Evolutionary conservation across 1,139 yeast species (phyloP).

Genomic region (Protomyces pachydermus): DNA sequence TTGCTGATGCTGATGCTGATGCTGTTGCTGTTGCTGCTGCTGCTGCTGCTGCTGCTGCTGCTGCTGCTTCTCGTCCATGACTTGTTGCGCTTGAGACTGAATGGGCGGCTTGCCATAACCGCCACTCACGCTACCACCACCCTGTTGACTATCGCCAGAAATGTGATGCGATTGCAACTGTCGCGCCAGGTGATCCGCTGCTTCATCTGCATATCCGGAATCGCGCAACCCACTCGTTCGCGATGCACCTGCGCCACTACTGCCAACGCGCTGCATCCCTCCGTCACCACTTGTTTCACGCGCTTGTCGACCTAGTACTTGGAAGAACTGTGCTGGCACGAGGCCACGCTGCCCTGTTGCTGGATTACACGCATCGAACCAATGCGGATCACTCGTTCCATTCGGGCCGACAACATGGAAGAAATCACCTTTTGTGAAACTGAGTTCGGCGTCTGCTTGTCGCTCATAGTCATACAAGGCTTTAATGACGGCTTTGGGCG

Average conservation of each 20-base stretch:
- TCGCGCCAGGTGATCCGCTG: not conserved
- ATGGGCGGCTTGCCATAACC: not conserved
- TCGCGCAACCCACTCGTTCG: not conserved
- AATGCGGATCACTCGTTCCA: slow-evolving; percentile 58
- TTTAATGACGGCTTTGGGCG: slow-evolving; percentile 49
- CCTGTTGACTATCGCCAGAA: not conserved
- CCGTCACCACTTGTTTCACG: not conserved
- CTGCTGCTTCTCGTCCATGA: slow-evolving; percentile 5
- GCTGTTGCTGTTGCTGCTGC: slow-evolving; percentile 26
- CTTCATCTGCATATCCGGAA: not conserved
- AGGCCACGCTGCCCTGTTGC: slow-evolving; percentile 69
- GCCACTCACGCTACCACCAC: not conserved
- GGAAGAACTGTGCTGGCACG: slow-evolving; percentile 83
- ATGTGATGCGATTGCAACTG: not conserved
- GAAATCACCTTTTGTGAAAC: slow-evolving; percentile 76
- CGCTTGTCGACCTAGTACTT: slow-evolving; percentile 48
- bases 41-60: slow-evolving; percentile 17
- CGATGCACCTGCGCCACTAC: not conserved
- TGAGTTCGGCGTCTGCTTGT: slow-evolving; percentile 76
- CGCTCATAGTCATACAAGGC: slow-evolving; percentile 76
- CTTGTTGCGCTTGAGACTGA: not conserved
- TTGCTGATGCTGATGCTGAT: slow-evolving; percentile 14
- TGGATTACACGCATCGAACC: slow-evolving; percentile 90
- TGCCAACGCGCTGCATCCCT: not conserved
- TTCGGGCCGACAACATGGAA: slow-evolving; percentile 68